Base-by-base conservation (phyloP, 257 asterid genomes). In the Nicotiana paniculata region DNA sequence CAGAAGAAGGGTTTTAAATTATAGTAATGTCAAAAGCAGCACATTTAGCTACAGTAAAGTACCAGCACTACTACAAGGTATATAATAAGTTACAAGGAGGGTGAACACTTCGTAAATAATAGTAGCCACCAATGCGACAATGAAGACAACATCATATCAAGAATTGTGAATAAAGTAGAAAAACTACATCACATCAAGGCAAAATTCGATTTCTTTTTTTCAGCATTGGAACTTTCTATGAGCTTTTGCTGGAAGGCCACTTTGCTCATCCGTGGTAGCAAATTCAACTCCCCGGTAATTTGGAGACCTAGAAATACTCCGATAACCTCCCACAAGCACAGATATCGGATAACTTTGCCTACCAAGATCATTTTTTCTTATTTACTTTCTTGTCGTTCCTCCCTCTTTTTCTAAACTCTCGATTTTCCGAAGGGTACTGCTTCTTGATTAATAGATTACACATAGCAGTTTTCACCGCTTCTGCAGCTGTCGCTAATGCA, bases 391-490 rank as follows among this genome's bases (percentile, higher is more conserved):
- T 90, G 84, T 91, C 97, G 35, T 95, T 93, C 81, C 97, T 84
- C 35, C 97, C 97, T 77, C 88, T 81, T 82, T 95, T 95, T 84
- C 95, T 90, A 46, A 87, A 30, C 82, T 95, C 98, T 8, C 97
- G 89, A 70, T 91, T 89, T 70, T 93, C 98, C 1, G 82, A 78
- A 48, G 98, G 87, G 88, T 91, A 93, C 66, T 92, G 94, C 88
- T 96, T 94, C 93, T 96, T 96, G 87, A 93, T 92, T 66, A 96
- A 87, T 74, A 93, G 89, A 90, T 92, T 96, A 69, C 93, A 89
- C 95, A 94, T 91, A 9, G 98, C 89, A 0, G 88, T 87, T 89
- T 93, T 92, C 46, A 96, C 95, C 6, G 98, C 96, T 81, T 90
- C 96, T 7, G 98, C 94, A 35, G 97, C 95, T 30, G 89, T 58